phyloP scores from a whole-genome alignment of 2,329 filamentous ascomycete species.

The Sporothrix protearum region DNA sequence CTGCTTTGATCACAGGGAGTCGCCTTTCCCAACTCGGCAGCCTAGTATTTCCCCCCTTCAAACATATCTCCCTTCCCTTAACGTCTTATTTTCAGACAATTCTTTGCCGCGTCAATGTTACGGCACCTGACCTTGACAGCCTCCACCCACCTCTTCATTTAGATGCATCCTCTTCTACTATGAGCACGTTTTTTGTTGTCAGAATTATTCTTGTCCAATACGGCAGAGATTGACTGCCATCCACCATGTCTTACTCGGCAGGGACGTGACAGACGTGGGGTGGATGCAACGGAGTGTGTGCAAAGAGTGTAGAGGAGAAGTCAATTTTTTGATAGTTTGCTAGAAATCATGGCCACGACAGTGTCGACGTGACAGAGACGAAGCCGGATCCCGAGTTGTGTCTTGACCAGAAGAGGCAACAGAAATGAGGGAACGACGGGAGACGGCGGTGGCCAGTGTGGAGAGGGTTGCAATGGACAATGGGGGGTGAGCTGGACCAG shows the following conservation, averaged over 20 bases:
- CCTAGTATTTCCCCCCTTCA: background rate
- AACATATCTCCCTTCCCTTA: background rate
- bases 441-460: background rate
- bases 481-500: background rate
- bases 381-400: background rate
- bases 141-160: background rate
- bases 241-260: background rate
- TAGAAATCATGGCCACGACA: background rate
- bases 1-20: no score
- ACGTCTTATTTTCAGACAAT: background rate
- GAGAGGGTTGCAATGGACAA: background rate
- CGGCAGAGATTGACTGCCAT: no score
- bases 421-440: background rate
- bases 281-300: background rate
- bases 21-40: background rate
- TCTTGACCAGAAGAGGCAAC: background rate
- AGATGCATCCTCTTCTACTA: background rate
- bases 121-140: background rate
- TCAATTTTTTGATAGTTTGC: background rate
- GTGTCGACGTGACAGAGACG: background rate
- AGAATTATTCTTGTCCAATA: background rate
- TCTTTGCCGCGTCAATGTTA: slow-evolving; percentile 4
- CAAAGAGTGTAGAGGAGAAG: background rate
- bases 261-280: slow-evolving; percentile 6
- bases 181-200: slow-evolving; percentile 14